A percentile compares a stretch with the other conserved stretches of the same genome.
These are phyloP conservation scores for Karstenula rhodostoma DNA, from an alignment of 2,329 filamentous ascomycete genomes.

Conservation along the genomic window DNA sequence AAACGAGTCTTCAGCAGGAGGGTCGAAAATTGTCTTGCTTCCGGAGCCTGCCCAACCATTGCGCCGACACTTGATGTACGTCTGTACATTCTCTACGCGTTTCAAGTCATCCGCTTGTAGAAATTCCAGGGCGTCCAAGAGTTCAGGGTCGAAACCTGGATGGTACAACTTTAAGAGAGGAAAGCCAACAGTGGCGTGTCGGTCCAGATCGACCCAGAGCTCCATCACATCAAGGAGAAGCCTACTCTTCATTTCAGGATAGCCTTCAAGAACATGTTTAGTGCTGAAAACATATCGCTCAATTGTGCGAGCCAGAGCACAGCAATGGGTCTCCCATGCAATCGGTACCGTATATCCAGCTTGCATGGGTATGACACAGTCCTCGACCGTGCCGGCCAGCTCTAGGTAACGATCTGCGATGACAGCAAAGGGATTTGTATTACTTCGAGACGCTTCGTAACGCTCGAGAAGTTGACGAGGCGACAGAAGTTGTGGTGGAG, in stretches of 20 bases:
- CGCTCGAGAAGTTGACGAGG: conserved; percentile 24
- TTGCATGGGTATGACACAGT: conserved; percentile 41
- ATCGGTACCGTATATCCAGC: neutral
- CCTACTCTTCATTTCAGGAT: conserved; percentile 60
- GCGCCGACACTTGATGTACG: conserved; percentile 56
- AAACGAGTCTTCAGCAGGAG: conserved; percentile 54
- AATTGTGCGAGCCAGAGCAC: conserved; percentile 45
- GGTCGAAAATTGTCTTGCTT: conserved; percentile 58
- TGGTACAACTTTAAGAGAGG: conserved; percentile 61
- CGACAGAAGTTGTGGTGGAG: conserved; percentile 5
- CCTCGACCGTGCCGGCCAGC: conserved; percentile 28
- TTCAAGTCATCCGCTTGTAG: conserved; percentile 57
- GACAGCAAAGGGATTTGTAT: conserved; percentile 27
- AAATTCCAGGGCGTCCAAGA: conserved; percentile 66
- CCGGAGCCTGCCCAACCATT: conserved; percentile 16
- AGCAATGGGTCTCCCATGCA: conserved; percentile 37
- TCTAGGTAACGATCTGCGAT: conserved; percentile 19
- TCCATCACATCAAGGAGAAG: conserved; percentile 65
- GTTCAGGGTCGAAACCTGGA: conserved; percentile 59
- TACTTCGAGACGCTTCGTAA: conserved; percentile 22
- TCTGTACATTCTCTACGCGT: conserved; percentile 60
- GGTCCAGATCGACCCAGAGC: conserved; percentile 67
- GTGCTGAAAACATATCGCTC: conserved; percentile 46
- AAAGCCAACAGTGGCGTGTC: conserved; percentile 51
- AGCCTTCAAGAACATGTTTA: conserved; percentile 50